Evolutionary conservation across 2,329 filamentous ascomycete species (phyloP), one percentile per base, ranked within the genome.

Genomic region (Tolypocladium ovalisporum): DNA sequence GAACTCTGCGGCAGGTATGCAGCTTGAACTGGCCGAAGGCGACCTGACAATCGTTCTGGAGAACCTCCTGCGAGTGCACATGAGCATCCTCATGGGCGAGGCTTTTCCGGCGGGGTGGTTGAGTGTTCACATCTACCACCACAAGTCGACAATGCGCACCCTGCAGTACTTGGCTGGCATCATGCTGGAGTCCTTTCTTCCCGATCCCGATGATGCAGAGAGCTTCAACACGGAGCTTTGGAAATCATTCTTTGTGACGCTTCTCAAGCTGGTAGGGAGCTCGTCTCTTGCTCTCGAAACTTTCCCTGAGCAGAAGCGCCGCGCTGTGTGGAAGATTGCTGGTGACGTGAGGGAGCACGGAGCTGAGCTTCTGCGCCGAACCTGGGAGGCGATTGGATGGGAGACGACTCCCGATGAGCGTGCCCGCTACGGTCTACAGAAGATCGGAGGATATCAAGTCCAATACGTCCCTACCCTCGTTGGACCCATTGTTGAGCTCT

Each of bases 271-370:
- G 3, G 90, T 99, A 3, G 89, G 90, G 6, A 97, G 91, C 66
- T 86, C 92, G 39, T 89, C 88, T 0, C 80, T 99, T 24, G 92
- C 94, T 0, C 80, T 99, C 40, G 94, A 99, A 69, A 96, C 92
- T 0, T 97, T 97, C 68, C 91, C 94, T 0, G 95, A 99, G 70
- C 94, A 99, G 73, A 99, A 97, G 75, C 81, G 94, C 52, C 80
- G 94, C 57, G 93, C 94, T 1, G 93, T 97, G 1, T 99, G 95
- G 94, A 99, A 97, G 75, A 97, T 99, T 68, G 94, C 93, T 4
- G 94, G 94, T 7, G 95, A 99, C 73, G 90, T 99, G 54, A 83
- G 94, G 57, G 92, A 97, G 70, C 83, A 90, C 62, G 94, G 95
- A 19, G 93, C 94, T 4, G 89, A 93, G 54, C 78, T 99, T 10